These are phyloP conservation scores for Citrus reticulata DNA, from an alignment of 345 rosid genomes.

Conservation along the genomic window DNA sequence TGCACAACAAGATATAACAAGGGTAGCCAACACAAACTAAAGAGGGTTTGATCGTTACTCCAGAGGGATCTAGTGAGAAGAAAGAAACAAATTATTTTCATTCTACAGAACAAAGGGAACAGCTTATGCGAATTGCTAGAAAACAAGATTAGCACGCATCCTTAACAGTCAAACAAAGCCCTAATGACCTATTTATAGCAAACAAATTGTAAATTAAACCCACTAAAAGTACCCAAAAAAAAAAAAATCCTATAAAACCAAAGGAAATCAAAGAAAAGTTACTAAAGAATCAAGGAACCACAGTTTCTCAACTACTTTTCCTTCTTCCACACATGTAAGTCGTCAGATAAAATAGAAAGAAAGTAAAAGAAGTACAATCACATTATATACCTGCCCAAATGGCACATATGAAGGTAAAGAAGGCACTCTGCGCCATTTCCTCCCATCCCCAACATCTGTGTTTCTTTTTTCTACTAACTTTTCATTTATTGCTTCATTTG, in stretches of 20 bases:
- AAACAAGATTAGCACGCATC: background rate
- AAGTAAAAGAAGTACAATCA: conserved; percentile 10
- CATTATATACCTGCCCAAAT: conserved; percentile 74
- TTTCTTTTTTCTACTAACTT: conserved; percentile 38
- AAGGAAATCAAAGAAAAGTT: background rate
- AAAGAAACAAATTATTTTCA: background rate
- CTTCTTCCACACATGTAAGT: conserved; percentile 5
- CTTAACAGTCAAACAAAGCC: background rate
- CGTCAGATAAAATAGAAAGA: background rate
- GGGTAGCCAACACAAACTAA: background rate
- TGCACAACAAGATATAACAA: background rate
- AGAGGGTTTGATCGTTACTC: background rate
- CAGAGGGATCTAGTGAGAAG: background rate
- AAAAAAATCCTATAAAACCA: background rate
- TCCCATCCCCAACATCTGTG: conserved; percentile 35
- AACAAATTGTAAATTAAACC: background rate
- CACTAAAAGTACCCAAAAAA: background rate
- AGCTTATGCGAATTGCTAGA: background rate
- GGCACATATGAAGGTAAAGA: conserved; percentile 92
- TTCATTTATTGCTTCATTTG: conserved; percentile 30
- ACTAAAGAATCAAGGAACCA: background rate
- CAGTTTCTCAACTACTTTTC: background rate
- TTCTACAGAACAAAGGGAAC: background rate
- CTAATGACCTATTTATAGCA: background rate
- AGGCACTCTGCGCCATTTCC: conserved; percentile 71